Evolutionary conservation across 2,329 filamentous ascomycete species (phyloP), one percentile per base, ranked within the genome.

Genomic region (Penicillium sp.): DNA sequence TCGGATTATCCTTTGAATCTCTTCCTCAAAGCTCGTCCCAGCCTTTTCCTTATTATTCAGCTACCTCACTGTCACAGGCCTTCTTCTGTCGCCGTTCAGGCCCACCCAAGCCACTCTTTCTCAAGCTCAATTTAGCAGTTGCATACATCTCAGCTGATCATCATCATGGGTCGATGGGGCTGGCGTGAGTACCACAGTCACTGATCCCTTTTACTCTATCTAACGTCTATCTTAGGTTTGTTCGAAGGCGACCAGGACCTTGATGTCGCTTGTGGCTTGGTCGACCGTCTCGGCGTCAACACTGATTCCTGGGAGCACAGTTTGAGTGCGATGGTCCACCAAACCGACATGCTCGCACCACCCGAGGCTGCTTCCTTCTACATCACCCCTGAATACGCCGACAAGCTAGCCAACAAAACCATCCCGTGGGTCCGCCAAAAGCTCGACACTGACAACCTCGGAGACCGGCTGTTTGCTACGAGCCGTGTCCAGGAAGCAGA

Each of bases 121-220:
- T 13, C 17, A 41, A 6, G 6, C n/a, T 5, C 24, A 19, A 2
- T 4, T 6, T 2, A 29, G 3, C 7, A 41, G 12, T 41, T 13
- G 8, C 24, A 29, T 12, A 15, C 39, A 12, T 3, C 19, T 15
- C 26, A 31, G 5, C n/a, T 26, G 2, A 19, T 6, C 10, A 41
- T 32, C 15, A 41, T 19, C 28, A 47, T 47, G 45, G 35, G 45
- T 21, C 45, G 45, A 32, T 47, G 45, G 45, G 45, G 45, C 12
- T 47, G 28, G 45, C 45, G 37, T 47, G 3, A 42, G 35, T 47
- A 15, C 8, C n/a, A n/a, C 26, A 4, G 12, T 17, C 4, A 1
- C 34, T 17, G 1, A 3, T 33, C 10, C n/a, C 9, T 4, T 21
- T n/a, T 32, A 22, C 21, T 40, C 6, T 13, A 29, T 19, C 26